Conservation (phyloP, 306 rosid genomes). For the Pterocarpus macrocarpus region DNA sequence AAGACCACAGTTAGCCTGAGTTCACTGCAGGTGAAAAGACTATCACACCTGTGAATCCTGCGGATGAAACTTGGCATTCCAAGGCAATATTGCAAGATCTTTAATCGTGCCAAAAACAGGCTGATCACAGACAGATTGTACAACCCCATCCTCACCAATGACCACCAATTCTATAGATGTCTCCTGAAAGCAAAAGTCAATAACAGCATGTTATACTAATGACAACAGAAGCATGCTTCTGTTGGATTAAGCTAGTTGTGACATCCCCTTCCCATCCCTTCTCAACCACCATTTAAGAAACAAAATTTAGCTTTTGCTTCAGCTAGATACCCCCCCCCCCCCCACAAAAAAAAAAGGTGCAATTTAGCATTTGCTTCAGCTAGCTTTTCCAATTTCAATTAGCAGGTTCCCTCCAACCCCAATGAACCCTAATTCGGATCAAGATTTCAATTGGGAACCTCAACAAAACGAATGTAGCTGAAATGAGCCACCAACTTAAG, state of each 20-base stretch:
- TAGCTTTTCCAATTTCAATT: not conserved
- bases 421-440: conserved; percentile 1
- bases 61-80: conserved; percentile 71
- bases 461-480: not conserved
- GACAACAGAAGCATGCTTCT: conserved; percentile 16
- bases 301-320: too few species aligned
- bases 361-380: not conserved
- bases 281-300: not conserved
- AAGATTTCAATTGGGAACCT: not conserved
- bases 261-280: not conserved
- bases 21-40: not conserved
- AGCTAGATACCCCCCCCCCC: not conserved
- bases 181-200: conserved; percentile 66
- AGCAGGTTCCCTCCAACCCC: not conserved
- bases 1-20: not conserved
- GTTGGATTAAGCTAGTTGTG: conserved; percentile 11
- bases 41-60: conserved; percentile 67
- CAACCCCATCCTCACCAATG: conserved; percentile 80
- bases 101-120: conserved; percentile 91
- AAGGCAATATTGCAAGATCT: conserved; percentile 84
- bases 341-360: not conserved
- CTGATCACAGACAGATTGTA: conserved; percentile 88
- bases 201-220: not conserved
- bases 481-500: not conserved
- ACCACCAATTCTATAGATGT: conserved; percentile 87